Conservation (phyloP, 139 green algal species). For the Spirogloea muscicola region DNA sequence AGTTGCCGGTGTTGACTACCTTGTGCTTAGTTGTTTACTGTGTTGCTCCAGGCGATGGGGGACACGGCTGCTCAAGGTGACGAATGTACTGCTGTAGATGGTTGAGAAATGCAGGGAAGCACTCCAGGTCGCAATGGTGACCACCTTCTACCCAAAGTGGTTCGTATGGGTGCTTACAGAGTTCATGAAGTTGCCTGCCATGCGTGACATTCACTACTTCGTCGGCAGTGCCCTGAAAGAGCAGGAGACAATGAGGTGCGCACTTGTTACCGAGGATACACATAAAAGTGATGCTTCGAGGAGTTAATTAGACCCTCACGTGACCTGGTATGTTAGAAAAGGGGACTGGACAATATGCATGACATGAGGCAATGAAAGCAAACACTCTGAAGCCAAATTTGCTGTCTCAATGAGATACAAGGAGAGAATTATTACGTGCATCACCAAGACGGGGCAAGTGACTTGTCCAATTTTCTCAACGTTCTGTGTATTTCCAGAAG, state of each 20-base stretch:
- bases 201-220: constrained; percentile 80
- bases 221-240: constrained; percentile 56
- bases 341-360: not conserved
- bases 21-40: no score
- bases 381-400: not conserved
- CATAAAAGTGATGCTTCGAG: no score
- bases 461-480: constrained; percentile 44
- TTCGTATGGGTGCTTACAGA: constrained; percentile 53
- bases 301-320: no score
- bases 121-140: constrained; percentile 60
- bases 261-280: no score
- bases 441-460: constrained; percentile 34
- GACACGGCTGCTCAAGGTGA: constrained; percentile 20
- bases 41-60: no score
- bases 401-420: not conserved
- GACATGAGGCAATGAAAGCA: not conserved
- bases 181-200: constrained; percentile 58
- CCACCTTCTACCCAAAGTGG: constrained; percentile 69
- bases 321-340: not conserved
- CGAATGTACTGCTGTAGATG: constrained; percentile 57
- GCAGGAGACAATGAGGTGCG: no score
- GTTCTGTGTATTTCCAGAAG: constrained; percentile 21
- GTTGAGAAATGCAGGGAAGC: constrained; percentile 61
- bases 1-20: no score
- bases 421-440: constrained; percentile 35